Evolutionary conservation across 1,284 basidiomycete genomes (phyloP).

Genomic region (Naganishia sp.): DNA sequence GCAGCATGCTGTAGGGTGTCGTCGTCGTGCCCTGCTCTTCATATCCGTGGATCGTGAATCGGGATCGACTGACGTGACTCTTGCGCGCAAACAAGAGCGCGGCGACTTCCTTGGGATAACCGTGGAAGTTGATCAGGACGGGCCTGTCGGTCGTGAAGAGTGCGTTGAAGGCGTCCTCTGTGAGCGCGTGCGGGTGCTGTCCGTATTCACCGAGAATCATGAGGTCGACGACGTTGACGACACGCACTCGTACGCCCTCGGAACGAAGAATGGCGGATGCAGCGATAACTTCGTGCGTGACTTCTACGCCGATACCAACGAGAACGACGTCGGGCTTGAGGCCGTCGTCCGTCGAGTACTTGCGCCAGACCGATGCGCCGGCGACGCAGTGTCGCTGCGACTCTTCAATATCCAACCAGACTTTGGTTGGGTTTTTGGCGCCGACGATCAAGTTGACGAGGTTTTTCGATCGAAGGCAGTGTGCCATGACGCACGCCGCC

Average conservation of each 20-base stretch:
- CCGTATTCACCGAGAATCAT: conserved; percentile 71
- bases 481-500: conserved; percentile 70
- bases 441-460: conserved; percentile 69
- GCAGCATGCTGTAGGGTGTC: conserved; percentile 46
- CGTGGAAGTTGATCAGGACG: conserved; percentile 63
- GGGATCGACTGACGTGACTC: conserved; percentile 49
- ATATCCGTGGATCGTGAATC: conserved; percentile 55
- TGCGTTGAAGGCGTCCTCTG: conserved; percentile 63
- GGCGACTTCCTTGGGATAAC: conserved; percentile 49
- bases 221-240: conserved; percentile 70
- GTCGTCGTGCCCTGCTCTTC: conserved; percentile 57
- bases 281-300: conserved; percentile 58
- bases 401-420: conserved; percentile 53
- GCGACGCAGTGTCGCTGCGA: conserved; percentile 69
- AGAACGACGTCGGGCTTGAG: conserved; percentile 59
- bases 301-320: conserved; percentile 56
- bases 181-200: conserved; percentile 74
- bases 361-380: conserved; percentile 59
- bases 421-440: conserved; percentile 66
- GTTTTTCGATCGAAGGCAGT: conserved; percentile 78
- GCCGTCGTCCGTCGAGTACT: conserved; percentile 56
- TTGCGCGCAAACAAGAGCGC: conserved; percentile 52
- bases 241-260: conserved; percentile 67
- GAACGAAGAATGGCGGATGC: conserved; percentile 72
- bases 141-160: conserved; percentile 72